A percentile compares a stretch with the other conserved stretches of the same genome.
These are phyloP conservation scores for Aspergillaceae sp. DNA, from an alignment of 2,329 filamentous ascomycete species.

Conservation along the genomic window DNA sequence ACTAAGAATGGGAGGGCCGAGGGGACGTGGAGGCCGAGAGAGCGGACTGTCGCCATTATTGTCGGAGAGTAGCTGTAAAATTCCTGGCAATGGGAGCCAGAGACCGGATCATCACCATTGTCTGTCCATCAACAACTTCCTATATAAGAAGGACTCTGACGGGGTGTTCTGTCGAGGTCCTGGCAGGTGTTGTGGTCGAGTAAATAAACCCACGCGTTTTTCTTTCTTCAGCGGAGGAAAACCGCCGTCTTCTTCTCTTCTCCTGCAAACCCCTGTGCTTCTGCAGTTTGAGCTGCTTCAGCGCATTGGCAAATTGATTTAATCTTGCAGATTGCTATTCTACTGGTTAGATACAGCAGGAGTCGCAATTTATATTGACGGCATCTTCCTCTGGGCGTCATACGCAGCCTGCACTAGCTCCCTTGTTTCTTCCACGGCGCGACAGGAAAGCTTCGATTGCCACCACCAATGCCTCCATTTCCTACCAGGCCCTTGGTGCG, in stretches of 20 bases:
- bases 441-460: conserved; percentile 9
- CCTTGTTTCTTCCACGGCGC: conserved; percentile 10
- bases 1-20: conserved; percentile 75
- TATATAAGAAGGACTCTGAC: neutral
- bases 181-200: neutral
- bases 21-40: conserved; percentile 83
- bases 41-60: conserved; percentile 80
- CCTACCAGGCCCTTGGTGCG: conserved; percentile 31
- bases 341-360: neutral
- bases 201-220: neutral
- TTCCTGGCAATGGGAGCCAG: conserved; percentile 17
- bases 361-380: neutral
- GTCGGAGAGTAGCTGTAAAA: conserved; percentile 9
- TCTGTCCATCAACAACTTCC: conserved; percentile 6
- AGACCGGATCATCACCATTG: conserved; percentile 19
- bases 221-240: neutral
- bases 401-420: conserved; percentile 1
- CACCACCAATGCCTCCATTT: conserved; percentile 25
- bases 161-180: neutral
- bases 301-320: too few relatives aligned
- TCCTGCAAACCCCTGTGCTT: neutral
- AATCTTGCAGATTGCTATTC: too few relatives aligned
- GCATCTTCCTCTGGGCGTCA: neutral
- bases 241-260: neutral
- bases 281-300: too few relatives aligned